A percentile compares a stretch with the other conserved stretches of the same genome.
Conservation (phyloP, 768 basidiomycete species). For the Suillus tomentosus region DNA sequence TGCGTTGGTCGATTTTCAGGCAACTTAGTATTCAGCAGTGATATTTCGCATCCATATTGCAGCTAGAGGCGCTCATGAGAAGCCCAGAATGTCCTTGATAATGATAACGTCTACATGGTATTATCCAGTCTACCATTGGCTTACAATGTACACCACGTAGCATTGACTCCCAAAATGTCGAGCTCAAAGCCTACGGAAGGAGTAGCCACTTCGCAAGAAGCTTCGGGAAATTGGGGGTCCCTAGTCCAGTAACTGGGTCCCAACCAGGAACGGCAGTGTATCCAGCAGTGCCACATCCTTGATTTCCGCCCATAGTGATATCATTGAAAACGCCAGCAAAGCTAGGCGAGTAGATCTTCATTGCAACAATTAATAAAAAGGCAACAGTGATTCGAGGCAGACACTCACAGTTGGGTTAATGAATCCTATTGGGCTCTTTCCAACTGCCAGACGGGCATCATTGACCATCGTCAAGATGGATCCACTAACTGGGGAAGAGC, state of each 20-base stretch:
- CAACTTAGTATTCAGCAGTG: background rate
- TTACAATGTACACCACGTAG: background rate
- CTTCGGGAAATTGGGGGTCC: slow-evolving; percentile 49
- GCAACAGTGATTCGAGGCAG: background rate
- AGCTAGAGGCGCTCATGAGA: background rate
- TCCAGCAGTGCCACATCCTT: slow-evolving; percentile 40
- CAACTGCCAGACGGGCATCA: slow-evolving; percentile 29
- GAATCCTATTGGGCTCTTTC: slow-evolving; percentile 32
- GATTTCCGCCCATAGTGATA: slow-evolving; percentile 43
- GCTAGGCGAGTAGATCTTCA: slow-evolving; percentile 43
- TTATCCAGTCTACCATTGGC: background rate
- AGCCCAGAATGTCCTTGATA: background rate
- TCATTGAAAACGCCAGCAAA: slow-evolving; percentile 46
- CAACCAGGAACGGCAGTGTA: slow-evolving; percentile 28
- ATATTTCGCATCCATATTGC: background rate
- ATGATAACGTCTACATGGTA: background rate
- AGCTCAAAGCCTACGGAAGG: slow-evolving; percentile 33
- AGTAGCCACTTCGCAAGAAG: slow-evolving; percentile 45
- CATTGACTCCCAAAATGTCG: background rate
- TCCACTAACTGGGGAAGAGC: slow-evolving; percentile 23
- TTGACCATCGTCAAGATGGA: slow-evolving; percentile 27
- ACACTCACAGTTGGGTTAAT: slow-evolving; percentile 29
- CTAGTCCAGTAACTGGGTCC: slow-evolving; percentile 39
- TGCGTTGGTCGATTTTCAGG: background rate
- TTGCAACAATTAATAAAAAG: background rate